Evolutionary conservation across 2,329 filamentous ascomycete genomes (phyloP).

Genomic region (Elsinoe perseae): DNA sequence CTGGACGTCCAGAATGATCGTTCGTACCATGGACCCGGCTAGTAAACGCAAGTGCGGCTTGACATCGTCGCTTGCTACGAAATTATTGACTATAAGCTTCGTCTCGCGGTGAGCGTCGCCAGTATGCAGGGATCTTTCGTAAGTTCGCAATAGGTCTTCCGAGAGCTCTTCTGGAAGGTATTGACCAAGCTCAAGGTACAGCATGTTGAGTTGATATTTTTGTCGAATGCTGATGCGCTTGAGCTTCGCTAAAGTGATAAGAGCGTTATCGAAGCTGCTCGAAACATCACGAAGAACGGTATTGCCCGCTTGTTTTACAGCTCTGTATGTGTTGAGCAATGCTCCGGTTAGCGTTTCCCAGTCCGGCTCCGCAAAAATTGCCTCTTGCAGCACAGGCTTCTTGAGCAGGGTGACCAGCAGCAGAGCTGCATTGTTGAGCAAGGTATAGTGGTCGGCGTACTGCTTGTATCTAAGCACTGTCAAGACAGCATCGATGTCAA

Average conservation of each 20-base stretch:
- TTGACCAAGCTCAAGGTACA: slow-evolving; percentile 1
- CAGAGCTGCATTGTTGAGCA: not conserved
- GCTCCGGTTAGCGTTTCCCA: slow-evolving; percentile 4
- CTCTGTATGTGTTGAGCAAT: not conserved
- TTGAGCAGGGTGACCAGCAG: not conserved
- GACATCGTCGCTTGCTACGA: not conserved
- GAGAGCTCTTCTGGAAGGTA: slow-evolving; percentile 3
- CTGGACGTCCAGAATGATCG: slow-evolving; percentile 1
- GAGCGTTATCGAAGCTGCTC: not conserved
- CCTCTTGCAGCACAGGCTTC: not conserved
- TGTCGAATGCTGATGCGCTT: slow-evolving; percentile 1
- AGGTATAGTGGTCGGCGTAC: not conserved
- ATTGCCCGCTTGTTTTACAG: not conserved
- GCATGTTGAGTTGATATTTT: slow-evolving; percentile 7
- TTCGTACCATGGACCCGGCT: slow-evolving; percentile 1
- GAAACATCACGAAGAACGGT: not conserved
- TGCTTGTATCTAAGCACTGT: not conserved
- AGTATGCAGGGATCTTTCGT: slow-evolving; percentile 4
- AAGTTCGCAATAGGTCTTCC: slow-evolving; percentile 4
- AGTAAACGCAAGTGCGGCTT: not conserved
- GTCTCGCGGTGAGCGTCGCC: slow-evolving; percentile 5
- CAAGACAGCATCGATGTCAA: slow-evolving; percentile 10
- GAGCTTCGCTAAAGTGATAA: not conserved
- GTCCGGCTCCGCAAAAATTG: not conserved
- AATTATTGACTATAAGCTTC: slow-evolving; percentile 1